Percentiles rank a stretch among this genome's conserved stretches.
Conservation (phyloP, 306 rosid genomes). For the Cyamopsis tetragonoloba region DNA sequence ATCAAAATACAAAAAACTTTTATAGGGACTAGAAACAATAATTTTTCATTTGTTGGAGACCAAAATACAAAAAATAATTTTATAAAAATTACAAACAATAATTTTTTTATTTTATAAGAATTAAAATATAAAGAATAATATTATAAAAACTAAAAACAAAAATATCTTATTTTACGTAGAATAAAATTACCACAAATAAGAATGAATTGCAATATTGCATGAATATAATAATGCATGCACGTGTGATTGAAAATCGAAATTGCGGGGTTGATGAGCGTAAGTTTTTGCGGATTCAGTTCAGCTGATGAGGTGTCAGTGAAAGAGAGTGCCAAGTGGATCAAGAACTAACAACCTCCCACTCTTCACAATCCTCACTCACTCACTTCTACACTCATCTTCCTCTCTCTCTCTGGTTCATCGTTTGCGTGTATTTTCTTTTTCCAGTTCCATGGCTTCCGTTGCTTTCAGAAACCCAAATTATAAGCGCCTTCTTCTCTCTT, state of each 20-base stretch:
- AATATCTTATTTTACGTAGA: too few species aligned
- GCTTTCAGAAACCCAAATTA: slow-evolving; percentile 30
- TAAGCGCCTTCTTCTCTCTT: slow-evolving; percentile 28
- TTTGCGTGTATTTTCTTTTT: background rate
- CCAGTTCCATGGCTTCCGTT: slow-evolving; percentile 29
- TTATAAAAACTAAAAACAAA: too few species aligned
- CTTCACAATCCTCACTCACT: background rate
- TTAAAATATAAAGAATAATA: too few species aligned
- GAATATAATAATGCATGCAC: too few species aligned
- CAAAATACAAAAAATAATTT: too few species aligned
- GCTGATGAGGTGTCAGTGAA: slow-evolving; percentile 11
- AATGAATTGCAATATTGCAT: too few species aligned
- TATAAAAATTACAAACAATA: too few species aligned
- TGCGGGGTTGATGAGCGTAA: background rate
- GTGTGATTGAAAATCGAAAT: background rate
- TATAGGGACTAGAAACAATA: too few species aligned
- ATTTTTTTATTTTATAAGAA: too few species aligned
- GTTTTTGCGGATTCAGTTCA: slow-evolving; percentile 22
- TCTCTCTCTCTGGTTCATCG: background rate
- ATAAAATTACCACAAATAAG: too few species aligned
- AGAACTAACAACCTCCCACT: slow-evolving; percentile 17
- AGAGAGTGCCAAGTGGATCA: background rate
- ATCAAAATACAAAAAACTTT: too few species aligned
- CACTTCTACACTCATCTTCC: background rate
- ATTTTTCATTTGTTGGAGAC: too few species aligned